Conservation (phyloP, 306 rosid species). For the Leucaena leucocephala region DNA sequence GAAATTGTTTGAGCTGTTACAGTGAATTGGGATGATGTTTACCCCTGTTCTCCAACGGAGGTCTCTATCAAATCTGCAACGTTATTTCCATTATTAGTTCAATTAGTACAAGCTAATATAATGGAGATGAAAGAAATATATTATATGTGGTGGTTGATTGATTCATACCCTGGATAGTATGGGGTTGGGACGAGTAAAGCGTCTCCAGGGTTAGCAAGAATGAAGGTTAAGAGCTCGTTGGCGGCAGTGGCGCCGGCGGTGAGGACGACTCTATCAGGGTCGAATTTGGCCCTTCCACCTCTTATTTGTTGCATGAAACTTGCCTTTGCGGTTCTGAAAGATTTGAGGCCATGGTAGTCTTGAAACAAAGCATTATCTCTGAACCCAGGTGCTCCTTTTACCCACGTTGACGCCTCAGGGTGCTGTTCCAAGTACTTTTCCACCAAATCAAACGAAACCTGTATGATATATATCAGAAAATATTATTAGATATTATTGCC, state of each 20-base stretch:
- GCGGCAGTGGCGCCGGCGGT: slow-evolving; percentile 99
- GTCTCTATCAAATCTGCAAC: slow-evolving; percentile 88
- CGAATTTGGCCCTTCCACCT: slow-evolving; percentile 74
- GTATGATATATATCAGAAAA: not conserved
- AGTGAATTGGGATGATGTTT: slow-evolving; percentile 80
- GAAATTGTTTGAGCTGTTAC: slow-evolving; percentile 79
- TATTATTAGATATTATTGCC: not conserved
- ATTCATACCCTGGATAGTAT: slow-evolving; percentile 84
- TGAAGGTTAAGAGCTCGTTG: slow-evolving; percentile 87
- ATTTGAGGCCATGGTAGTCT: slow-evolving; percentile 85
- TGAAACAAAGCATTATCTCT: slow-evolving; percentile 93
- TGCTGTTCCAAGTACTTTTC: slow-evolving; percentile 75
- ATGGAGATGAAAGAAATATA: not conserved
- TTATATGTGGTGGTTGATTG: not conserved
- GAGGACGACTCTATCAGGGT: slow-evolving; percentile 68
- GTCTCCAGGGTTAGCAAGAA: slow-evolving; percentile 87
- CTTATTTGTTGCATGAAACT: slow-evolving; percentile 84
- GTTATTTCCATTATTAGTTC: not conserved
- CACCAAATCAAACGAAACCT: slow-evolving; percentile 92
- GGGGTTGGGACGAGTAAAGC: slow-evolving; percentile 92
- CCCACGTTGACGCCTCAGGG: slow-evolving; percentile 59
- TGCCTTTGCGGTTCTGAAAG: slow-evolving; percentile 89
- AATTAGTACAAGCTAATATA: not conserved
- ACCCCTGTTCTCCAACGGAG: slow-evolving; percentile 95
- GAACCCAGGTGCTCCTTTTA: slow-evolving; percentile 59